Conservation (phyloP, 1,284 basidiomycete species). For the Boletus semigastroideus region DNA sequence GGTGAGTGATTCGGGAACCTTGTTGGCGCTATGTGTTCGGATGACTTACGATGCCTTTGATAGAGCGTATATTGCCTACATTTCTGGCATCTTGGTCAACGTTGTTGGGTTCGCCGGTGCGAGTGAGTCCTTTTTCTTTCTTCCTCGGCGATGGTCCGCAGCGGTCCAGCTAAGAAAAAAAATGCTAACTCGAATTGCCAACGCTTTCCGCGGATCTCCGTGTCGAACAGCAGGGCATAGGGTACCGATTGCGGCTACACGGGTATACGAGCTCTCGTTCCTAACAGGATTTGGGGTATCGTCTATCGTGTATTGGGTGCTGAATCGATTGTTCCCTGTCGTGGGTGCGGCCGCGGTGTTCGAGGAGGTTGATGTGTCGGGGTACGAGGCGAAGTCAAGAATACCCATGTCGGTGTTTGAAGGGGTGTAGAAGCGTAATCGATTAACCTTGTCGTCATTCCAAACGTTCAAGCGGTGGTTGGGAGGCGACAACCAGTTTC, state of each 20-base stretch:
- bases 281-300: conserved; percentile 78
- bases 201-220: neutral
- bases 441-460: neutral
- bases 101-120: conserved; percentile 74
- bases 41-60: neutral
- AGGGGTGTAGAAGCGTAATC: neutral
- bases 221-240: conserved; percentile 46
- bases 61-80: conserved; percentile 71
- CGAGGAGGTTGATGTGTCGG: conserved; percentile 62
- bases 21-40: neutral
- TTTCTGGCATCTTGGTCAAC: conserved; percentile 80
- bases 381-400: conserved; percentile 11
- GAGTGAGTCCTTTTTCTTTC: conserved; percentile 40
- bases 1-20: conserved; percentile 36
- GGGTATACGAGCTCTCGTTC: conserved; percentile 75
- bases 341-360: conserved; percentile 52
- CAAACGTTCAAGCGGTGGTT: neutral
- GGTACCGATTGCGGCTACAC: conserved; percentile 64
- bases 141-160: neutral
- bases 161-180: conserved; percentile 4
- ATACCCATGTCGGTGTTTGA: neutral
- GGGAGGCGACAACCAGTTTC: conserved; percentile 5
- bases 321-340: conserved; percentile 61
- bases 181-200: neutral
- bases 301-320: conserved; percentile 57